Percentiles rank a stretch among this genome's conserved stretches.
Evolutionary conservation across 2,329 filamentous ascomycete genomes (phyloP).

Genomic region (Trichoderma atroviride): DNA sequence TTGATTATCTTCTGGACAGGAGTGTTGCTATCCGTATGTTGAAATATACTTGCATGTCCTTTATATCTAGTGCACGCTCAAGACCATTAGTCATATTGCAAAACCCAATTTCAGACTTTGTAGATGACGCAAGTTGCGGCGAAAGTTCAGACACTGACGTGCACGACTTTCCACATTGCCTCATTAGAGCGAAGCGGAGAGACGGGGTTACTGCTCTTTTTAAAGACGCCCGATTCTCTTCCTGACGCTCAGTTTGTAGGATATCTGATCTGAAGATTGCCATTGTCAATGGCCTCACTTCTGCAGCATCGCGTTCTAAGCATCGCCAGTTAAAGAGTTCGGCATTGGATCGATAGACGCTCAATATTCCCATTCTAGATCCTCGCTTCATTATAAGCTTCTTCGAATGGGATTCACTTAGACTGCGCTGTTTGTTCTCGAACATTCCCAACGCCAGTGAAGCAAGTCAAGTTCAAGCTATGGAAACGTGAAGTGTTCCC

Average conservation of each 20-base stretch:
- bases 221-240: neutral
- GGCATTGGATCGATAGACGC: neutral
- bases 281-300: neutral
- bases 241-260: neutral
- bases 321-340: neutral
- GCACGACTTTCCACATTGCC: neutral
- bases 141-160: conserved; percentile 7
- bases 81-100: neutral
- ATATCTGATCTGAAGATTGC: neutral
- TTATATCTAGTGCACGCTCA: neutral
- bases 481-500: neutral
- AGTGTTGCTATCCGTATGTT: neutral
- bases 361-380: neutral
- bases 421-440: neutral
- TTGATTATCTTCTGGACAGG: neutral
- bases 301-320: neutral
- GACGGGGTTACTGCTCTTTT: neutral
- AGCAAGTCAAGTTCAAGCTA: neutral
- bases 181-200: neutral
- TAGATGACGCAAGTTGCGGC: neutral
- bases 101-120: neutral
- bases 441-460: neutral
- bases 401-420: too few relatives aligned
- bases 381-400: neutral
- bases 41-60: neutral